These are phyloP conservation scores for Canariomyces notabilis DNA, from an alignment of 2,329 filamentous ascomycete species.

Conservation along the genomic window DNA sequence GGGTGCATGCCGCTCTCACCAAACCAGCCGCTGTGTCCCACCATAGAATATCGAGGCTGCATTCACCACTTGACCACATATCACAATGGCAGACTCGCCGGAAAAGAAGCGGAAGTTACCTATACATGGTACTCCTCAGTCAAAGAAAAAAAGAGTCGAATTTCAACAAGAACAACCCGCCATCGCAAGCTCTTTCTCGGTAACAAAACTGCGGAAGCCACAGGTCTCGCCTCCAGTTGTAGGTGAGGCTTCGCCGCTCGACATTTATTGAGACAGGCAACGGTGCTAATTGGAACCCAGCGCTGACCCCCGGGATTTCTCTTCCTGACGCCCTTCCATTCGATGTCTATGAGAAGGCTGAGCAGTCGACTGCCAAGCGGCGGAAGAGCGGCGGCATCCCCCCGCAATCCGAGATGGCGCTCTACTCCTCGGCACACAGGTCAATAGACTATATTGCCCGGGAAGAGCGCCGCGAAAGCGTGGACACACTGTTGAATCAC, in stretches of 20 bases:
- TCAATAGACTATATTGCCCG: constrained; percentile 56
- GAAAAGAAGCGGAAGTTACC: constrained; percentile 21
- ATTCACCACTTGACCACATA: constrained; percentile 1
- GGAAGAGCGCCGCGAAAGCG: constrained; percentile 42
- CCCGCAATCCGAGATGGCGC: constrained; percentile 44
- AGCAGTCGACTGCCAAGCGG: constrained; percentile 33
- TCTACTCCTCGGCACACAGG: constrained; percentile 53
- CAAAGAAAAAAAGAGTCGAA: constrained; percentile 19
- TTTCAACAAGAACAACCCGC: constrained; percentile 6
- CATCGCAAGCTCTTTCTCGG: constrained; percentile 14
- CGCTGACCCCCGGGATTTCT: constrained; percentile 38
- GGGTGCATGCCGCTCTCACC: not conserved
- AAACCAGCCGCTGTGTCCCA: not conserved
- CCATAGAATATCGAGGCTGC: not conserved
- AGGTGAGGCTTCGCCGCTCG: constrained; percentile 23
- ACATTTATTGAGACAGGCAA: not conserved
- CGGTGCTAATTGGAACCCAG: constrained; percentile 24
- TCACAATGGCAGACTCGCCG: constrained; percentile 19
- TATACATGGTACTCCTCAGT: constrained; percentile 12
- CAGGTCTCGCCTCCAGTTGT: constrained; percentile 29
- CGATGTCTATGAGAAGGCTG: constrained; percentile 43
- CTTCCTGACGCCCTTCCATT: constrained; percentile 39
- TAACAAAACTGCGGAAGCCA: constrained; percentile 24
- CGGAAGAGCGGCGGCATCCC: constrained; percentile 26
- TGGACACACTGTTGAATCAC: constrained; percentile 50